Base-by-base conservation (phyloP, 2,329 filamentous ascomycete genomes). In the Hypoxylon sp. region DNA sequence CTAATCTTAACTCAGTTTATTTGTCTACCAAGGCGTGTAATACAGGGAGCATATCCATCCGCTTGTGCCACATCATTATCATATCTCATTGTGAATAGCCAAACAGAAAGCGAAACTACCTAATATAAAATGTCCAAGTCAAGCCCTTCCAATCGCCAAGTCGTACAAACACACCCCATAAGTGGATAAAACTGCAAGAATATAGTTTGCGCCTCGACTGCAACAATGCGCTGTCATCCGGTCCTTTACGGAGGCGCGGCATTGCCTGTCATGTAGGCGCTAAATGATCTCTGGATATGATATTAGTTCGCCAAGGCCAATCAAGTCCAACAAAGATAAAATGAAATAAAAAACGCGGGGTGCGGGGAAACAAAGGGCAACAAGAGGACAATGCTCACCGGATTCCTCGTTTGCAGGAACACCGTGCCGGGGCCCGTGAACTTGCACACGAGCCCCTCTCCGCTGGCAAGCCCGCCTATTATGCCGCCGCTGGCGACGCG, bases 341-440 rank as follows among this genome's bases (percentile, higher is more conserved):
- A n/a, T n/a, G n/a, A n/a, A n/a, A n/a, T n/a, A n/a, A 26, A 26
- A 4, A 26, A 4, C 7, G 24, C 24, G 51, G 4, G n/a, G n/a
- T n/a, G n/a, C n/a, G n/a, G 1, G 19, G 6, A 22, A 24, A 24
- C 6, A 59, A 56, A 24, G 20, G 19, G 11, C 22, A 19, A 50
- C 11, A 34, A 24, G 47, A 52, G 10, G 34, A 39, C 30, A 17
- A 44, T 26, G 81, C 87, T 75, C 79, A 87, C 86, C 53, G 93
- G 85, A 74, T 97, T 98, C 65, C 95, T 87, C 1, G 95, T 98
- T 79, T 99, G 95, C 71, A 98, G 84, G 73, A 94, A 97, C 0
- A 99, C 86, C 0, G 93, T 96, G 0, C 95, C 95, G 0, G 95
- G 95, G 0, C 91, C 94, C 0, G 90, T 93, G 70, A 98, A 98